Conservation (phyloP, 2,329 filamentous ascomycete species). For the Thelonectria blattea region DNA sequence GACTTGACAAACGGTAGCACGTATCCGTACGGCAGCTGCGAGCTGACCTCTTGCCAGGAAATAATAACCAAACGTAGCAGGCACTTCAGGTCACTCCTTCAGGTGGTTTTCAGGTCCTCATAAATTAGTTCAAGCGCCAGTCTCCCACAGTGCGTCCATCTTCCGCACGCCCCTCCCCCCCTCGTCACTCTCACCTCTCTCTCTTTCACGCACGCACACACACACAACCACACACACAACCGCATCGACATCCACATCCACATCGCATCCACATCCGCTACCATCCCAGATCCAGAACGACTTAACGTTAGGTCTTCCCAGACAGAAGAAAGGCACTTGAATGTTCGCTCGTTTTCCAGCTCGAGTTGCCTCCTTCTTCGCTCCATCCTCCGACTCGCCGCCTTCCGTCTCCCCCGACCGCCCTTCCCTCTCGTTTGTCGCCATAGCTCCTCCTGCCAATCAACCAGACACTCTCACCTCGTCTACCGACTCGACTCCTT, state of each 20-base stretch:
- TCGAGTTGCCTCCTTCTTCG: constrained; percentile 24
- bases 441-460: constrained; percentile 3
- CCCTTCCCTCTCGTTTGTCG: constrained; percentile 26
- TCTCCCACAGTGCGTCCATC: neutral
- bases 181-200: constrained; percentile 6
- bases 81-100: neutral
- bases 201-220: constrained; percentile 10
- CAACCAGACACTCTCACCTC: constrained; percentile 16
- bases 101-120: neutral
- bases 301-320: constrained; percentile 29
- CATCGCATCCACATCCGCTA: constrained; percentile 26
- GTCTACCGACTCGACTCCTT: constrained; percentile 20
- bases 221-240: constrained; percentile 21
- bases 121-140: neutral
- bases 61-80: neutral
- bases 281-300: constrained; percentile 34
- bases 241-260: constrained; percentile 28
- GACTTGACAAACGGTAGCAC: no score
- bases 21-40: no score
- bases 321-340: constrained; percentile 27
- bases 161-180: neutral
- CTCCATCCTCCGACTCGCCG: neutral
- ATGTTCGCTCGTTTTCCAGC: constrained; percentile 28
- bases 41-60: neutral
- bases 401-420: constrained; percentile 27